These are phyloP conservation scores for Penicillium sp. DNA, from an alignment of 2,329 filamentous ascomycete genomes.

Conservation along the genomic window DNA sequence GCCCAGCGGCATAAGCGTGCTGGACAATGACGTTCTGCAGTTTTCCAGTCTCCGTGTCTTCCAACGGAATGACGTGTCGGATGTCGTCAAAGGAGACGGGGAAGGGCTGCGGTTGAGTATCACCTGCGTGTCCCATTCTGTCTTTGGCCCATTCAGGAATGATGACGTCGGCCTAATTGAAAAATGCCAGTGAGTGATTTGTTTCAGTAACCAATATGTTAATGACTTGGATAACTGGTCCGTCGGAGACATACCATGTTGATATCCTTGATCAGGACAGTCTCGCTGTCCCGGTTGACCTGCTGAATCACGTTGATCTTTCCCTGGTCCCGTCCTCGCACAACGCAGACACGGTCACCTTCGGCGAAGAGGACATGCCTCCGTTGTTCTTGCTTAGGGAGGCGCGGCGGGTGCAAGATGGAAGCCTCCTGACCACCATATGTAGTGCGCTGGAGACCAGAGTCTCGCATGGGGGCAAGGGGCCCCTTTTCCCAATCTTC, in stretches of 20 bases:
- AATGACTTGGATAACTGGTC: not conserved
- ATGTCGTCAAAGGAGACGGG: conserved; percentile 62
- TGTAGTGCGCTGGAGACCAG: conserved; percentile 49
- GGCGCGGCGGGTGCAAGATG: conserved; percentile 31
- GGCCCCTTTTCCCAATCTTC: conserved; percentile 74
- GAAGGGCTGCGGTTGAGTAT: conserved; percentile 44
- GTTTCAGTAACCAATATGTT: not conserved
- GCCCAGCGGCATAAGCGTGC: conserved; percentile 51
- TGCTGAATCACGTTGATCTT: conserved; percentile 65
- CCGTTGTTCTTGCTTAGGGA: conserved; percentile 34
- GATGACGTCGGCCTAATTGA: conserved; percentile 35
- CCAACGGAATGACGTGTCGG: conserved; percentile 70
- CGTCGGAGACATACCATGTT: conserved; percentile 49
- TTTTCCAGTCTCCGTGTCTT: conserved; percentile 55
- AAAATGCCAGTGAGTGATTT: conserved; percentile 4
- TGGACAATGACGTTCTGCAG: conserved; percentile 69
- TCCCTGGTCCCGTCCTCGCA: conserved; percentile 69
- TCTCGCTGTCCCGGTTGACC: conserved; percentile 49
- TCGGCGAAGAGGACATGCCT: conserved; percentile 53
- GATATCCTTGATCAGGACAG: conserved; percentile 53
- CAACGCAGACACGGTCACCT: conserved; percentile 73
- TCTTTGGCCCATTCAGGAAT: conserved; percentile 32
- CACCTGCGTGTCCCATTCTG: conserved; percentile 32
- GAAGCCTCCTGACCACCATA: conserved; percentile 50
- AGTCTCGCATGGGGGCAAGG: conserved; percentile 66